These are phyloP conservation scores for Cyberlindnera xishuangbannaensis DNA, from an alignment of 805 yeast species.

Conservation along the genomic window DNA sequence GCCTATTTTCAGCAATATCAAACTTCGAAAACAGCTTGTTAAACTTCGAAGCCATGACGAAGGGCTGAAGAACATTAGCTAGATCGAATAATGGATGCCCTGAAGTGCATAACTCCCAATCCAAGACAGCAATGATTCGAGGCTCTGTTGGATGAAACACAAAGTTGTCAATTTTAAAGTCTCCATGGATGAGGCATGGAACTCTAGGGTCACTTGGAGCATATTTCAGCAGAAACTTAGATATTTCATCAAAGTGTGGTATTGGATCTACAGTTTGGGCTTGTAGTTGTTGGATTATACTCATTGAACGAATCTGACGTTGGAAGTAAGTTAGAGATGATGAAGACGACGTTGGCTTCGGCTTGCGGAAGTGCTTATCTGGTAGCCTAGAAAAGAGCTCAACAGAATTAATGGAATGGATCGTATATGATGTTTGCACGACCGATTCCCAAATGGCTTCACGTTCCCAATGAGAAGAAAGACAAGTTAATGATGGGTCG, in stretches of 20 bases:
- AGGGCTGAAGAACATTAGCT: conserved; percentile 53
- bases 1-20: conserved; percentile 11
- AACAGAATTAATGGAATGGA: conserved; percentile 44
- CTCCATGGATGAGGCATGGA: conserved; percentile 53
- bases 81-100: conserved; percentile 63
- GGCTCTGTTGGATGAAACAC: conserved; percentile 50
- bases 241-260: conserved; percentile 38
- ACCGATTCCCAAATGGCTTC: conserved; percentile 41
- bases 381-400: conserved; percentile 40
- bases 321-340: conserved; percentile 43
- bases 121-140: conserved; percentile 48
- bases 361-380: conserved; percentile 31
- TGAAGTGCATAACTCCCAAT: conserved; percentile 62
- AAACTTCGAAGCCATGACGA: conserved; percentile 36
- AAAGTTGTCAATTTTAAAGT: conserved; percentile 59
- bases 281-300: conserved; percentile 36
- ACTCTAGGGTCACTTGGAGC: conserved; percentile 44
- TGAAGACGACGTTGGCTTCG: conserved; percentile 16
- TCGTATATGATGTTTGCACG: conserved; percentile 39
- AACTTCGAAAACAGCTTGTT: conserved; percentile 28
- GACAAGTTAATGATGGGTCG: conserved; percentile 39
- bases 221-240: conserved; percentile 35
- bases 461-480: conserved; percentile 24
- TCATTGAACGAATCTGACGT: conserved; percentile 46
- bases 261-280: conserved; percentile 37